Evolutionary conservation across 78 protist species (phyloP).

Genomic region (Acrasis kona): DNA sequence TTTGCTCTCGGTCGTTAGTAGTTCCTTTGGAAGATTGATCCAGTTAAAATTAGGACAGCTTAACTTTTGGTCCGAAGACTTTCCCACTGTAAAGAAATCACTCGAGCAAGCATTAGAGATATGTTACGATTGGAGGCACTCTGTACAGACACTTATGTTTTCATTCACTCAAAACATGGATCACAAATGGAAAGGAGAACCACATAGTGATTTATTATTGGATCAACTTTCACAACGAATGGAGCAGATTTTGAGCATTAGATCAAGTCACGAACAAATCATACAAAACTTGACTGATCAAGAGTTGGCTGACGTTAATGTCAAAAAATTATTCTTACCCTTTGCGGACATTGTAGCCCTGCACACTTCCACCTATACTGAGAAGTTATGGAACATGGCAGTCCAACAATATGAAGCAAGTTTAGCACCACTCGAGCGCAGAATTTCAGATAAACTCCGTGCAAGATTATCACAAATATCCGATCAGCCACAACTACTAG

Average conservation of each 20-base stretch:
- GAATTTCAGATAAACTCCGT: conserved; percentile 1
- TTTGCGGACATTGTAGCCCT: not conserved
- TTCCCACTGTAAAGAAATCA: too few species aligned
- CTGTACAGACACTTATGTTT: too few species aligned
- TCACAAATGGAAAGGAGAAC: not conserved
- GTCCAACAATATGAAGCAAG: not conserved
- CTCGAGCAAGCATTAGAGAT: too few species aligned
- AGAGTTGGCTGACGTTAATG: not conserved
- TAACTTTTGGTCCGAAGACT: too few species aligned
- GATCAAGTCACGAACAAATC: not conserved
- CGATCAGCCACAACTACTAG: too few species aligned
- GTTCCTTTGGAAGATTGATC: too few species aligned
- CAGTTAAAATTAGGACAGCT: too few species aligned
- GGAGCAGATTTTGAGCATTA: not conserved
- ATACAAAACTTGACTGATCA: not conserved
- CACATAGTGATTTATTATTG: not conserved
- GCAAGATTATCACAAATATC: too few species aligned
- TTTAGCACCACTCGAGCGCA: conserved; percentile 20
- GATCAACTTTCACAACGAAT: not conserved
- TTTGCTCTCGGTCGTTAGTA: too few species aligned
- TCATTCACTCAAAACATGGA: too few species aligned
- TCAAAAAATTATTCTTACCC: not conserved
- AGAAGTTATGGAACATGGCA: conserved; percentile 15
- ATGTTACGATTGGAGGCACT: too few species aligned
- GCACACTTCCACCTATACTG: not conserved